Evolutionary conservation across 805 yeast species (phyloP).

Genomic region (Lachancea fermentati): DNA sequence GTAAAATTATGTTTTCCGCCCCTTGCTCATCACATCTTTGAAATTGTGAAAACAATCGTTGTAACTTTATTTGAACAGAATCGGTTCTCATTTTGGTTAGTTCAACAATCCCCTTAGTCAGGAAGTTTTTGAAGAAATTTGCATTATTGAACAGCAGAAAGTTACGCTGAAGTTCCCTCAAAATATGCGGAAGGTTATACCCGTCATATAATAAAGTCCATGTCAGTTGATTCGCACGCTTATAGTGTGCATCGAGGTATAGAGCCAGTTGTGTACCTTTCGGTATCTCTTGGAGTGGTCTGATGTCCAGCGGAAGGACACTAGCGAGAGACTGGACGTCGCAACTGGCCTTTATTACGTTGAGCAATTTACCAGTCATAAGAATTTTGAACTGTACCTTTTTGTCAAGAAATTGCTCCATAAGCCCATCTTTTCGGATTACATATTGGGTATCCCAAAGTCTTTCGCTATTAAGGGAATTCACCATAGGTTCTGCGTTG

Average conservation of each 20-base stretch:
- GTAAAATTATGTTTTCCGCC: slow-evolving; percentile 20
- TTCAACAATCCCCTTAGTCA: slow-evolving; percentile 19
- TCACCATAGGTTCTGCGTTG: slow-evolving; percentile 9
- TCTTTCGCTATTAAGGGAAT: slow-evolving; percentile 42
- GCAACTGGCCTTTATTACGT: slow-evolving; percentile 43
- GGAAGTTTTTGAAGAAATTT: slow-evolving; percentile 20
- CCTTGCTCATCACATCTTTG: slow-evolving; percentile 5
- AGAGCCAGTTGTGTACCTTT: slow-evolving; percentile 44
- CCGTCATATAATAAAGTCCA: slow-evolving; percentile 55
- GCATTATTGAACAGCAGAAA: slow-evolving; percentile 40
- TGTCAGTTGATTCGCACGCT: slow-evolving; percentile 59
- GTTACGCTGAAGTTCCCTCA: slow-evolving; percentile 47
- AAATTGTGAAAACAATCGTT: slow-evolving; percentile 26
- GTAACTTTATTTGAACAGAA: slow-evolving; percentile 47
- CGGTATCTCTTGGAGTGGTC: slow-evolving; percentile 11
- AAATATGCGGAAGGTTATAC: slow-evolving; percentile 44
- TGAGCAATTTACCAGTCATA: slow-evolving; percentile 78
- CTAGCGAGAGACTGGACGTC: slow-evolving; percentile 8
- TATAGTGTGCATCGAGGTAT: slow-evolving; percentile 55
- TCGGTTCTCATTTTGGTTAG: slow-evolving; percentile 45
- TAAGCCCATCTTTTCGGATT: slow-evolving; percentile 67
- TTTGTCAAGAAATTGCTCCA: slow-evolving; percentile 52
- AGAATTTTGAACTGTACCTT: slow-evolving; percentile 59
- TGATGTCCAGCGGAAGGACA: not conserved
- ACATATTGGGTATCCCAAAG: slow-evolving; percentile 74